These are phyloP conservation scores for Plasmodium fragile DNA, from an alignment of 169 alveolate genomes.

Conservation along the genomic window DNA sequence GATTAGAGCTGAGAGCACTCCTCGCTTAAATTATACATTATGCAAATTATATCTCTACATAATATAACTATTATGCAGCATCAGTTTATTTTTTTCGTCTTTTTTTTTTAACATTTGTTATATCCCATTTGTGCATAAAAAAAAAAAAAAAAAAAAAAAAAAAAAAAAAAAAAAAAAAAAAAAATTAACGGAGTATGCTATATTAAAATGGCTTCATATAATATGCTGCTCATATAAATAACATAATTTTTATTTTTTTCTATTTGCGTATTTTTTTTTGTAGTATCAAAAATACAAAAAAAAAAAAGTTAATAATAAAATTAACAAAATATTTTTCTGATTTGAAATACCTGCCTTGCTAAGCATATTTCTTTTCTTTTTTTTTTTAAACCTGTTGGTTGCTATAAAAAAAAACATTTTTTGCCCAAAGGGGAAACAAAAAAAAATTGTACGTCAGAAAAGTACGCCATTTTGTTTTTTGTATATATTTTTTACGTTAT, in stretches of 20 bases:
- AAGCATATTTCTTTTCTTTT: neutral
- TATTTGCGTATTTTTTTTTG: neutral
- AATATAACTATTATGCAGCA: neutral
- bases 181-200: neutral
- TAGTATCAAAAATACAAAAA: neutral
- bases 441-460: neutral
- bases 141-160: too few relatives aligned
- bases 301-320: neutral
- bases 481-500: neutral
- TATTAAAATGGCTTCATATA: neutral
- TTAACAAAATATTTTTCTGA: neutral
- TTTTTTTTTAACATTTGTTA: neutral
- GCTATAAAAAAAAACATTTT: neutral
- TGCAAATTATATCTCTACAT: neutral
- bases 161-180: too few relatives aligned
- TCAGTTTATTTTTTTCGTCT: neutral
- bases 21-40: neutral
- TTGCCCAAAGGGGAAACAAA: neutral
- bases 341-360: neutral
- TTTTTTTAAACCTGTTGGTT: neutral
- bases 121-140: too few relatives aligned
- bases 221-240: neutral
- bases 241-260: neutral
- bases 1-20: neutral
- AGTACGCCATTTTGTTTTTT: neutral